These are phyloP conservation scores for Gossypium sturtianum DNA, from an alignment of 345 rosid species.

Conservation along the genomic window DNA sequence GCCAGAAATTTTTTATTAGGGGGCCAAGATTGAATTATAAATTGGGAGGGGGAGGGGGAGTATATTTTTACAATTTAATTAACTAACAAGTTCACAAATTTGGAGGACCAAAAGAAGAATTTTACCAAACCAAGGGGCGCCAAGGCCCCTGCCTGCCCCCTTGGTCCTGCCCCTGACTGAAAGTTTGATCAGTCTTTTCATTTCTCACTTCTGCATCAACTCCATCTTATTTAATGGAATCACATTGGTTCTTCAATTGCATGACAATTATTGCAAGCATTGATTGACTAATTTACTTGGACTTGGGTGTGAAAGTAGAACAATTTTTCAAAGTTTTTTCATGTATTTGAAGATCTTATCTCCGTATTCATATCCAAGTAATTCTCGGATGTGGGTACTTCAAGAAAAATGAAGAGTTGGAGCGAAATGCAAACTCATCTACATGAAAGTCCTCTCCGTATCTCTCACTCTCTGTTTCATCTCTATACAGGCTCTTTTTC, in stretches of 20 bases:
- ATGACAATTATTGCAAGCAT: background rate
- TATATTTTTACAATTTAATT: no score
- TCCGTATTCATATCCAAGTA: background rate
- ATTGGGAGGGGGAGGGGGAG: no score
- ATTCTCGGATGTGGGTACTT: background rate
- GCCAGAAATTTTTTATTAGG: no score
- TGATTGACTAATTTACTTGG: background rate
- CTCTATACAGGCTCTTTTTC: constrained; percentile 56
- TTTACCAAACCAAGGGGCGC: no score
- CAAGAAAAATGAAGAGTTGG: background rate
- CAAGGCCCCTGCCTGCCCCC: no score
- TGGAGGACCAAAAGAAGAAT: no score
- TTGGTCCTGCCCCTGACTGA: no score
- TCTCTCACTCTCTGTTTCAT: constrained; percentile 2
- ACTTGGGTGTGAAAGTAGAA: background rate
- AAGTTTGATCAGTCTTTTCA: background rate
- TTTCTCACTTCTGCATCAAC: background rate
- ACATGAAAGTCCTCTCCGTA: background rate
- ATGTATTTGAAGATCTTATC: background rate
- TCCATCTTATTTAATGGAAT: background rate
- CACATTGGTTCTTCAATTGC: background rate
- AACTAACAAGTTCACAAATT: no score
- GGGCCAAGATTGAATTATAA: no score
- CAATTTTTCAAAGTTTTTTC: background rate
- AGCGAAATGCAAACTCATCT: background rate